Evolutionary conservation across 176 grass and related monocot genomes (phyloP), one percentile per base, ranked within the genome.

Genomic region (Zea mays): DNA sequence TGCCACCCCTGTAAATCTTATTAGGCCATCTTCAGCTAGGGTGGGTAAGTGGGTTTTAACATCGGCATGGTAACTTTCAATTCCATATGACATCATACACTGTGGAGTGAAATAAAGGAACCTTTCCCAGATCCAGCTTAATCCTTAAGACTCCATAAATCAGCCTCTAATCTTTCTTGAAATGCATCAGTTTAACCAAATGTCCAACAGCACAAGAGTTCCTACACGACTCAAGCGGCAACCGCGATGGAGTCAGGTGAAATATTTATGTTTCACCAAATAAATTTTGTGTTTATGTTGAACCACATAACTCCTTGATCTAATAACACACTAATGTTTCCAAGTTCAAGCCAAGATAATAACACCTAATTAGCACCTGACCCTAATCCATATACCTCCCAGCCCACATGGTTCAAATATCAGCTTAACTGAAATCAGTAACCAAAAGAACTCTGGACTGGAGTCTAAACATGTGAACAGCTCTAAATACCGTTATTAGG

Each of bases 161-260:
- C 20, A 44, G 36, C 10, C 12, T 61, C 33, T 46, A 46, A 43
- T 16, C 35, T 34, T 7, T 56, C 70, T 72, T 72, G 21, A 72
- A 75, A 50, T 61, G 51, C 51, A 54, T 54, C 35, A 80, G 74
- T 61, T 27, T 41, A 71, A 78, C 43, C 7, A 5, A 50, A 72
- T 65, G 5, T 61, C 51, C n/a, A 80, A 69, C 13, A 77, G 45
- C 73, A 70, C 20, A 74, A 72, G 6, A 6, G 4, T 57, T 65
- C 13, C 21, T 45, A 19, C 37, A 74, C 1, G 9, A 19, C 16
- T 6, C 51, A 67, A 67, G 55, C 62, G 38, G 8, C 6, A 4
- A 20, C 15, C 51, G 1, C 16, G 0, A 2, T 65, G 8, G 15
- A 57, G 42, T 64, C 57, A 62, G 8, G 19, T n/a, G 16, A 54